Evolutionary conservation across 1,284 basidiomycete genomes (phyloP).

Genomic region (Leccinum subrobustum): DNA sequence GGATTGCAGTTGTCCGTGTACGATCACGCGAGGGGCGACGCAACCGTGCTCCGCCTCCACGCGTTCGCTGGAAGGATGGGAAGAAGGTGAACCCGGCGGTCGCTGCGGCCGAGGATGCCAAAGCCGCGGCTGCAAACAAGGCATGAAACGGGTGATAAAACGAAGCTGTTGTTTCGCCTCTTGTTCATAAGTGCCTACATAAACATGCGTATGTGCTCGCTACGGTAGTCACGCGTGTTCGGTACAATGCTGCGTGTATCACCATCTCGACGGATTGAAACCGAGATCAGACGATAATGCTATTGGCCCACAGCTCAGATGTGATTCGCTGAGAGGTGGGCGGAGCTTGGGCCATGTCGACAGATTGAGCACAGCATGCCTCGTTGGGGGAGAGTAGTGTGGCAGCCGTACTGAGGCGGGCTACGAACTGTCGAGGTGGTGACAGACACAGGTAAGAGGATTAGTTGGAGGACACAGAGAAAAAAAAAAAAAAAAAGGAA

Average conservation of each 20-base stretch:
- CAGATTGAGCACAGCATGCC: not conserved
- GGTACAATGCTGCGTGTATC: not conserved
- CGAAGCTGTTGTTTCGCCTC: not conserved
- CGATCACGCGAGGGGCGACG: slow-evolving; percentile 91
- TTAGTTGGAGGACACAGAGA: not conserved
- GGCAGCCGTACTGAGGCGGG: not conserved
- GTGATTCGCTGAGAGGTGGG: not conserved
- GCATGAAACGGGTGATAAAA: slow-evolving; percentile 35
- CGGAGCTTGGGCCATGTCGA: not conserved
- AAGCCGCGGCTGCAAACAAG: slow-evolving; percentile 46
- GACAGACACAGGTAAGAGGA: not conserved
- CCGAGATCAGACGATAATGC: not conserved
- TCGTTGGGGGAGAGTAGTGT: not conserved
- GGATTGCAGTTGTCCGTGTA: slow-evolving; percentile 81
- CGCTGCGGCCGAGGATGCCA: slow-evolving; percentile 67
- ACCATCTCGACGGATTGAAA: not conserved
- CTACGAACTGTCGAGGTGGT: not conserved
- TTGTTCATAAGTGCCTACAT: not conserved
- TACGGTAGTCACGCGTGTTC: not conserved
- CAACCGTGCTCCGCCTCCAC: slow-evolving; percentile 95
- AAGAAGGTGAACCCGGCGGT: slow-evolving; percentile 93
- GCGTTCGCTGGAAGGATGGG: slow-evolving; percentile 96
- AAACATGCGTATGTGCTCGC: not conserved
- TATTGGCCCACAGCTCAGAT: not conserved
- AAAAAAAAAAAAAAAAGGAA: not conserved